A percentile compares a stretch with the other conserved stretches of the same genome.
phyloP scores from a whole-genome alignment of 257 asterid genomes.

The Leptodermis oblonga region DNA sequence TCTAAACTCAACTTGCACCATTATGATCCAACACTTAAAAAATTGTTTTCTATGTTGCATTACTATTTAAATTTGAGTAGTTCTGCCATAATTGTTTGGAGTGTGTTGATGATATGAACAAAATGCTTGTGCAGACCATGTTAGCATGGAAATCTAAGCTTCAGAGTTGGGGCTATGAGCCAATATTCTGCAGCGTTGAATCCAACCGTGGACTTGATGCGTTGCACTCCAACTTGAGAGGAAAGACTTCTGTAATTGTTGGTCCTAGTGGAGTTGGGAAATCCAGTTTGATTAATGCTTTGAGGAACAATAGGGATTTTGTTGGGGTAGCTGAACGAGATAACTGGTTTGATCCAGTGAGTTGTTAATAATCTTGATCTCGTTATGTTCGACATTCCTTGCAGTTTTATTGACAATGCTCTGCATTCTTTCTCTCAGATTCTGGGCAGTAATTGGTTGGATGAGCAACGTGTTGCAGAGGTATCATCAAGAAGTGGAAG shows the following conservation, averaged over 20 bases:
- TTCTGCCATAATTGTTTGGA: neutral
- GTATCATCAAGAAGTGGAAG: conserved; percentile 91
- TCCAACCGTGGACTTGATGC: conserved; percentile 68
- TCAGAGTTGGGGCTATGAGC: conserved; percentile 81
- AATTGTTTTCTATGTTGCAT: neutral
- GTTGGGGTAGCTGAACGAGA: conserved; percentile 40
- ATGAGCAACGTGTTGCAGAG: conserved; percentile 92
- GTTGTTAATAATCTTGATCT: conserved; percentile 17
- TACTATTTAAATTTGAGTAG: neutral
- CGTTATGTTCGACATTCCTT: conserved; percentile 10
- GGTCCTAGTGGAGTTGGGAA: conserved; percentile 99
- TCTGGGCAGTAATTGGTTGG: conserved; percentile 82
- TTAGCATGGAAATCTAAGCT: conserved; percentile 74
- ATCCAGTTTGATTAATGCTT: conserved; percentile 86
- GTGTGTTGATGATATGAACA: conserved; percentile 13
- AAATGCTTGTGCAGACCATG: conserved; percentile 42
- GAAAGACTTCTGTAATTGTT: conserved; percentile 75
- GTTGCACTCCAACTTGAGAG: conserved; percentile 68
- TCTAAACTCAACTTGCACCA: neutral
- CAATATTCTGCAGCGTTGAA: conserved; percentile 75
- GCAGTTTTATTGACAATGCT: conserved; percentile 8
- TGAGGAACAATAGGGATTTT: conserved; percentile 50
- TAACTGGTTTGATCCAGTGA: conserved; percentile 59
- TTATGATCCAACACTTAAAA: neutral
- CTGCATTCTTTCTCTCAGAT: conserved; percentile 36